Evolutionary conservation across 2,329 filamentous ascomycete species (phyloP).

Genomic region (Amauroascus niger): DNA sequence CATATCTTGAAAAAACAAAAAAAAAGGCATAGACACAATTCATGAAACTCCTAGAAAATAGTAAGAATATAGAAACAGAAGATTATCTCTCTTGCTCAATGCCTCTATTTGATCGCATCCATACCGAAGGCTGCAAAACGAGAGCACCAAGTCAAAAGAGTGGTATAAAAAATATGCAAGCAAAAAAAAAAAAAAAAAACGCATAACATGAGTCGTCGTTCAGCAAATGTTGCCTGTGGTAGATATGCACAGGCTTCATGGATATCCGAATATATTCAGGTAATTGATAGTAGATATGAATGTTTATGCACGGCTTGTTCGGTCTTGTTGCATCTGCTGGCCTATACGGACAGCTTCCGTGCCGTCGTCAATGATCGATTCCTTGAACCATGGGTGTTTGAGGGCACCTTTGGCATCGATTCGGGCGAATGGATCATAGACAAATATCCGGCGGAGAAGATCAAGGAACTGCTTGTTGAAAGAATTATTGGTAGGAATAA

Average conservation of each 20-base stretch:
- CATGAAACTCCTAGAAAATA: not conserved
- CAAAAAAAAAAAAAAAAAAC: not conserved
- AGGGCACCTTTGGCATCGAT: conserved; percentile 57
- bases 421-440: conserved; percentile 56
- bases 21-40: not conserved
- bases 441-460: conserved; percentile 53
- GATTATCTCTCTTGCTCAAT: not conserved
- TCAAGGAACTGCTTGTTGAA: conserved; percentile 58
- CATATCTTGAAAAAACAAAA: not conserved
- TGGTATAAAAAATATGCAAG: not conserved
- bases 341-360: conserved; percentile 54
- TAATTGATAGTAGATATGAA: not conserved
- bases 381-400: conserved; percentile 58
- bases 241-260: not conserved
- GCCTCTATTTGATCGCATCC: not conserved
- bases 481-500: conserved; percentile 49
- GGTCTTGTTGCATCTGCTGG: conserved; percentile 24
- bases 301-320: not conserved
- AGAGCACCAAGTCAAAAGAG: not conserved
- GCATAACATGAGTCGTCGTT: not conserved
- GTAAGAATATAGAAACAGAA: not conserved
- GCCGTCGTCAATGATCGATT: conserved; percentile 54
- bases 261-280: conserved; percentile 1
- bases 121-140: not conserved
- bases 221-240: not conserved